Conservation (phyloP, 2,329 filamentous ascomycete genomes). For the Cladophialophora chaetospira region DNA sequence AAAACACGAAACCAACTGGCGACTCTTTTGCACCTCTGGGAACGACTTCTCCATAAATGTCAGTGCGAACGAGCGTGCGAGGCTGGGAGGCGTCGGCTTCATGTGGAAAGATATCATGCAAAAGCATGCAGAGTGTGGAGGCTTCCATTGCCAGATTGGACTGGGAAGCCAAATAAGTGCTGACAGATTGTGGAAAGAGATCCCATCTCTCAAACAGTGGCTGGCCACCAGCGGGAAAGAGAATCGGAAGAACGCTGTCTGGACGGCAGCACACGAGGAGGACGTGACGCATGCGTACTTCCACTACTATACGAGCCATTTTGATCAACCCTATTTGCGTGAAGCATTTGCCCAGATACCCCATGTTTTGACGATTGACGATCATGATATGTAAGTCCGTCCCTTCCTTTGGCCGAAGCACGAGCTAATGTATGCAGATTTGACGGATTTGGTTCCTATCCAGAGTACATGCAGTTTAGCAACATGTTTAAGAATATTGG, state of each 20-base stretch:
- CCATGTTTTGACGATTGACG: constrained; percentile 87
- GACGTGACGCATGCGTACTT: constrained; percentile 97
- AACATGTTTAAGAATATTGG: constrained; percentile 99
- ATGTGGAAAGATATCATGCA: constrained; percentile 99
- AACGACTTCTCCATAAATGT: constrained; percentile 93
- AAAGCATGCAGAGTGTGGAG: constrained; percentile 93
- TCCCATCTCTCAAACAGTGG: constrained; percentile 93
- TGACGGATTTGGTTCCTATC: constrained; percentile 95
- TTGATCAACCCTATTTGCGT: constrained; percentile 90
- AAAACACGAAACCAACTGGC: constrained; percentile 86
- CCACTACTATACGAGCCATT: constrained; percentile 97
- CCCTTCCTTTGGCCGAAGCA: background rate
- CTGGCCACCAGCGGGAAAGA: constrained; percentile 90
- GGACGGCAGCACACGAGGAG: constrained; percentile 94
- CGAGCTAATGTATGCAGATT: constrained; percentile 61
- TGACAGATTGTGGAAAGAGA: constrained; percentile 93
- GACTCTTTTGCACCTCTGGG: constrained; percentile 92
- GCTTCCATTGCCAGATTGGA: constrained; percentile 91
- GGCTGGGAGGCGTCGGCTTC: constrained; percentile 83
- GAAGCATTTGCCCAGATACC: constrained; percentile 98
- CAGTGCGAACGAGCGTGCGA: constrained; percentile 79
- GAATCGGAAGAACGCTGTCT: constrained; percentile 82
- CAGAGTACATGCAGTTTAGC: constrained; percentile 96
- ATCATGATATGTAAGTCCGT: constrained; percentile 91
- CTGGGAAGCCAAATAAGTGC: constrained; percentile 94